A percentile compares a stretch with the other conserved stretches of the same genome.
Conservation (phyloP, 1,284 basidiomycete genomes). For the Moniliophthora roreri region DNA sequence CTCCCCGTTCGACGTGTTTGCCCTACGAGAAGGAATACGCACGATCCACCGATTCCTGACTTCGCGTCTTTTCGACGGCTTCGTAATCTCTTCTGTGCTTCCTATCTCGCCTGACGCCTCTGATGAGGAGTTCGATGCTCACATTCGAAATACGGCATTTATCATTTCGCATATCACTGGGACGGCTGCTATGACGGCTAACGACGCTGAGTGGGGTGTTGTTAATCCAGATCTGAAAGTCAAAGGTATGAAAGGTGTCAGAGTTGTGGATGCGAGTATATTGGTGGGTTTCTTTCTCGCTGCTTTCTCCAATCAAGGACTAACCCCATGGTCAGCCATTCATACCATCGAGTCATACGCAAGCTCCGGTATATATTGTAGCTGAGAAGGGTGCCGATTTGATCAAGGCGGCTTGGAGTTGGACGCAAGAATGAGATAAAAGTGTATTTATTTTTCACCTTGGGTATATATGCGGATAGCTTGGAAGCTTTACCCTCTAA, state of each 20-base stretch:
- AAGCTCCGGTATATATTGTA: constrained; percentile 2
- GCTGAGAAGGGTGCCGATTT: constrained; percentile 8
- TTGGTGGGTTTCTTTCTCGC: constrained; percentile 47
- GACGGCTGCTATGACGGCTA: constrained; percentile 13
- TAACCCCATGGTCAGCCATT: not conserved
- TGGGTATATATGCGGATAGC: too few relatives aligned
- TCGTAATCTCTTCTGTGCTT: constrained; percentile 10
- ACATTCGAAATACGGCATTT: constrained; percentile 12
- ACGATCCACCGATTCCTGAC: constrained; percentile 13
- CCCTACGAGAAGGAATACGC: constrained; percentile 14
- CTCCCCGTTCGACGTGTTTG: constrained; percentile 15
- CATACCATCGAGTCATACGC: constrained; percentile 3
- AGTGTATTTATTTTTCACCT: too few relatives aligned
- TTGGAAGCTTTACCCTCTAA: too few relatives aligned
- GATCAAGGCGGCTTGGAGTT: constrained; percentile 5
- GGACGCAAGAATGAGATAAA: too few relatives aligned
- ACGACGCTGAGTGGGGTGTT: constrained; percentile 12
- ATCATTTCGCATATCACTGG: constrained; percentile 13
- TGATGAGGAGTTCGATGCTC: constrained; percentile 19
- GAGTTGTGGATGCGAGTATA: constrained; percentile 17
- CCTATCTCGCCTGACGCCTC: constrained; percentile 3
- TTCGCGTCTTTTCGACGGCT: constrained; percentile 14
- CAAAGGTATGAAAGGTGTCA: constrained; percentile 9
- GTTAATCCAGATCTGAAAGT: constrained; percentile 16
- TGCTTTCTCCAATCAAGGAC: constrained; percentile 24